Base-by-base conservation (phyloP, 2,329 filamentous ascomycete species). In the Diplodia seriata region DNA sequence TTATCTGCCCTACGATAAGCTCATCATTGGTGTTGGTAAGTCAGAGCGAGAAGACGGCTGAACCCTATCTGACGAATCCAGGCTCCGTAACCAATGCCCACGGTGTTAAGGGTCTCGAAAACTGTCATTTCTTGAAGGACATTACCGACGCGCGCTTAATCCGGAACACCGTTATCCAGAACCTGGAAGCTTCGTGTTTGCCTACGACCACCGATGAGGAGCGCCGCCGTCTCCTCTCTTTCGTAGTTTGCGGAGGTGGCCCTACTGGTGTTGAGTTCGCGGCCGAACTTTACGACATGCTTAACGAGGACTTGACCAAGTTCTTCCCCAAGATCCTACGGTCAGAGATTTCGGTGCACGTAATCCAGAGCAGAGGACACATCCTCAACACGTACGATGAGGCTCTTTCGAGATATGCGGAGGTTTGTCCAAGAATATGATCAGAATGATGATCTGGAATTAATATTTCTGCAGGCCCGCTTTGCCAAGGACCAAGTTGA, bases 371-470 rank as follows among this genome's bases (percentile, higher is more conserved):
- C 74, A 88, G 95, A 69, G 90, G 91, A 50, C 95, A 99, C 74
- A 99, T 99, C 71, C 85, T 99, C 36, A 99, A 99, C 82, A 99
- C 95, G 0, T 99, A 99, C 76, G 95, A 99, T 72, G 95, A 99
- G 81, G 90, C 93, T 0, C 85, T 99, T 1, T 97, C 94, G 12
- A 89, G 89, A 76, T 99, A 96, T 76, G 94, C 95, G 23, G 95
- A 99, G 80, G 82, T 82, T 76, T 38, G 31, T 66, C 40, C 26
- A 6, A 26, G 14, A 14, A 23, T 4, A 4, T 38, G n/a, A 11
- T 51, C 12, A 4, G 3, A 23, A 15, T 5, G n/a, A 31, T 14
- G 9, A 31, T 9, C 51, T 29, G 6, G 55, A 20, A 31, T 51
- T 67, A 55, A 55, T 23, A 40, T 54, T 38, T 7, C 3, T 18